These are phyloP conservation scores for Pestalotiopsis sp. DNA, from an alignment of 2,329 filamentous ascomycete genomes.

Conservation along the genomic window DNA sequence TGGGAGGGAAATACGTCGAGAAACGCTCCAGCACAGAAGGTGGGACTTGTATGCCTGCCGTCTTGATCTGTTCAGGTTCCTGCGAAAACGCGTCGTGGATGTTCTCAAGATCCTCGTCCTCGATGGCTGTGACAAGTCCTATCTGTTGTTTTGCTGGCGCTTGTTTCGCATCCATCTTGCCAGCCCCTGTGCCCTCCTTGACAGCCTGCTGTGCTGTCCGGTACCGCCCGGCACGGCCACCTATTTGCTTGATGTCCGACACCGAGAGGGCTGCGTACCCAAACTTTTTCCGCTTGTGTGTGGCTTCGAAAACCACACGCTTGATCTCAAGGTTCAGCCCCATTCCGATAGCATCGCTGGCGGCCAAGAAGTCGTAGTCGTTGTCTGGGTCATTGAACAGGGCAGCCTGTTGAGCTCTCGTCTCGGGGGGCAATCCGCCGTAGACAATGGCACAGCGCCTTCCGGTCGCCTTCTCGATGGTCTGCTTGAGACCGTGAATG, in stretches of 20 bases:
- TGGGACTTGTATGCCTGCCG: conserved; percentile 77
- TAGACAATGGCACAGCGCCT: conserved; percentile 91
- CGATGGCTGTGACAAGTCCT: conserved; percentile 80
- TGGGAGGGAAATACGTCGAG: conserved; percentile 77
- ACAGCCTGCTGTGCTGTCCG: conserved; percentile 67
- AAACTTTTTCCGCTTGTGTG: conserved; percentile 70
- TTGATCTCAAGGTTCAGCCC: conserved; percentile 92
- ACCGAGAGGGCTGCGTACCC: conserved; percentile 62
- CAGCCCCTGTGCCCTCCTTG: conserved; percentile 18
- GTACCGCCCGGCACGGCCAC: conserved; percentile 86
- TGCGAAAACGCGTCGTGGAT: conserved; percentile 65
- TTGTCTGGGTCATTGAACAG: conserved; percentile 96
- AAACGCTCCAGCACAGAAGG: conserved; percentile 73
- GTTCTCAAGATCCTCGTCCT: conserved; percentile 65
- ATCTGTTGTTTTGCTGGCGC: conserved; percentile 32
- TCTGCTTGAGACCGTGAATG: conserved; percentile 78
- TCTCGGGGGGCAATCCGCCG: conserved; percentile 88
- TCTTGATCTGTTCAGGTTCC: conserved; percentile 67
- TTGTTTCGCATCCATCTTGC: conserved; percentile 13
- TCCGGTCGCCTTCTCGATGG: conserved; percentile 76
- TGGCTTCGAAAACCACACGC: conserved; percentile 83
- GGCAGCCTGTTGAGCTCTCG: conserved; percentile 84
- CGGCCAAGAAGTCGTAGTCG: conserved; percentile 92
- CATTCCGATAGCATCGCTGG: conserved; percentile 97
- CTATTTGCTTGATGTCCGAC: conserved; percentile 93